These are phyloP conservation scores for Candolleomyces efflorescens DNA, from an alignment of 768 basidiomycete species.

Conservation along the genomic window DNA sequence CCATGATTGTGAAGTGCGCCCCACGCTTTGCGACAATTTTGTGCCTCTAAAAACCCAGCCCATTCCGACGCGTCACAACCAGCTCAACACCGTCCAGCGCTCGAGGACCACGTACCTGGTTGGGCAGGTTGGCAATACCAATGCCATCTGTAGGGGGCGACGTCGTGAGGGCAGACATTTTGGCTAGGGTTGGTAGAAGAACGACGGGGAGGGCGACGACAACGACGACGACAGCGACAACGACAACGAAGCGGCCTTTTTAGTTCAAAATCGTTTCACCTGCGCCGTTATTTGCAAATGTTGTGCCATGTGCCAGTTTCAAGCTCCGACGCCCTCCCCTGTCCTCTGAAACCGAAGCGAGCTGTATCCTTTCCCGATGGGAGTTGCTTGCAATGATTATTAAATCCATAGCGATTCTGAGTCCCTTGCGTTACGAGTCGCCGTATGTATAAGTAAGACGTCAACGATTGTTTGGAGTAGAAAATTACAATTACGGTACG, in stretches of 20 bases:
- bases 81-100: neutral
- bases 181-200: slow-evolving; percentile 17
- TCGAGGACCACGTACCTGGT: slow-evolving; percentile 64
- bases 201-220: slow-evolving; percentile 22
- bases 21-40: slow-evolving; percentile 98
- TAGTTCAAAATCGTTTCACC: slow-evolving; percentile 34
- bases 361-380: too few relatives aligned
- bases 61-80: slow-evolving; percentile 22
- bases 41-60: slow-evolving; percentile 65
- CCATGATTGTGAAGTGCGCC: slow-evolving; percentile 99
- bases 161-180: slow-evolving; percentile 36
- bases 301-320: slow-evolving; percentile 17
- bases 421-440: too few relatives aligned
- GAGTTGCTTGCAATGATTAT: too few relatives aligned
- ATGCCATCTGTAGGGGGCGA: slow-evolving; percentile 66
- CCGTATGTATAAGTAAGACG: too few relatives aligned
- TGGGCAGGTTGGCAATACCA: slow-evolving; percentile 95
- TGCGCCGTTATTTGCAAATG: slow-evolving; percentile 21
- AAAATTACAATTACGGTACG: too few relatives aligned
- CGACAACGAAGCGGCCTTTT: slow-evolving; percentile 17
- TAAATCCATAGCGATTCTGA: too few relatives aligned
- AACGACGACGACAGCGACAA: slow-evolving; percentile 19
- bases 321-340: neutral
- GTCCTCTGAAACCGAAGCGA: neutral
- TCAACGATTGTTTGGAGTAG: too few relatives aligned